Percentiles rank a stretch among this genome's conserved stretches.
These are phyloP conservation scores for Calonectria henricotiae DNA, from an alignment of 2,329 filamentous ascomycete genomes.

Conservation along the genomic window DNA sequence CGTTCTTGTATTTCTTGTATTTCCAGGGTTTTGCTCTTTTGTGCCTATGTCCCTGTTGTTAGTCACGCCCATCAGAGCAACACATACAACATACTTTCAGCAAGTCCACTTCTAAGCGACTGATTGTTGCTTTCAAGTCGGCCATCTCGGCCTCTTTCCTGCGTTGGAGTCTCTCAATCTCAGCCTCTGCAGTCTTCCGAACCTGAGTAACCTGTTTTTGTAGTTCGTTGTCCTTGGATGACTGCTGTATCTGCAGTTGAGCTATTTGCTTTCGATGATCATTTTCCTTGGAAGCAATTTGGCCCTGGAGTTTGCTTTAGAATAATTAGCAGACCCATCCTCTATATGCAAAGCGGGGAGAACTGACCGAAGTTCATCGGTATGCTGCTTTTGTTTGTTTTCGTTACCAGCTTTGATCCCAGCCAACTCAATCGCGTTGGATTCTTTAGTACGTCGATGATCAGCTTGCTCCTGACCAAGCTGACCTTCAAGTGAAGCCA, in stretches of 20 bases:
- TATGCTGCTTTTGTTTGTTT: constrained; percentile 79
- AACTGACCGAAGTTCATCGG: constrained; percentile 74
- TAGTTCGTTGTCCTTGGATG: constrained; percentile 56
- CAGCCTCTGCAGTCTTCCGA: constrained; percentile 66
- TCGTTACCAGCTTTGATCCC: constrained; percentile 78
- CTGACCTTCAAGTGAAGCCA: constrained; percentile 67
- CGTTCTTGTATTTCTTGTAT: constrained; percentile 63
- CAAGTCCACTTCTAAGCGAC: constrained; percentile 74
- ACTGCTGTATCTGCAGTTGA: constrained; percentile 54
- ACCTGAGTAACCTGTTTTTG: constrained; percentile 64
- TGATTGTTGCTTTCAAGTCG: constrained; percentile 75
- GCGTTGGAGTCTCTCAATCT: constrained; percentile 66
- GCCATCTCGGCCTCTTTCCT: constrained; percentile 74
- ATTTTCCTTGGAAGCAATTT: constrained; percentile 53
- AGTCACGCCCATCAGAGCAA: not conserved
- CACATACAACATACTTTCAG: constrained; percentile 66
- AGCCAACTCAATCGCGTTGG: constrained; percentile 60
- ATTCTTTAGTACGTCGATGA: constrained; percentile 76
- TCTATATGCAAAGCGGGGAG: too few species aligned
- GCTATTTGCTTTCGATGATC: constrained; percentile 54
- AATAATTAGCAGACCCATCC: constrained; percentile 38
- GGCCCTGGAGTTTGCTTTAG: constrained; percentile 55
- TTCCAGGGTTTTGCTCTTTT: constrained; percentile 74
- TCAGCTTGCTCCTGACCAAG: constrained; percentile 83
- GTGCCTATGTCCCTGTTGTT: constrained; percentile 62